A percentile compares a stretch with the other conserved stretches of the same genome.
phyloP scores from a whole-genome alignment of 768 basidiomycete genomes.

The Tulasnella sp. region DNA sequence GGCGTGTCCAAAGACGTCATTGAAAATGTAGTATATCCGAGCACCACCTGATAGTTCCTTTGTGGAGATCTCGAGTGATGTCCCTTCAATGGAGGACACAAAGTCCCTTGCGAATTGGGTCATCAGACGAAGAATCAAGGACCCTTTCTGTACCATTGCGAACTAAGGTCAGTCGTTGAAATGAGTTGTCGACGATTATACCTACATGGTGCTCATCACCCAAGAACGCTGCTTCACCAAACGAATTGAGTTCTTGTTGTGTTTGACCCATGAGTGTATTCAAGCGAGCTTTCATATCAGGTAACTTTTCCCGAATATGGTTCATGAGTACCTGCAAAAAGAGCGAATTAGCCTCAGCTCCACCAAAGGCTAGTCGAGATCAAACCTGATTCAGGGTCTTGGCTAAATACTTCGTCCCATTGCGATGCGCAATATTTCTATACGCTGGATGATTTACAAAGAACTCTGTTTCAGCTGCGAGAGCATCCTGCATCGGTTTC shows the following conservation, averaged over 20 bases:
- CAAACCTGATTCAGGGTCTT: slow-evolving; percentile 85
- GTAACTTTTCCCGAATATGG: slow-evolving; percentile 96
- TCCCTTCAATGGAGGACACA: slow-evolving; percentile 92
- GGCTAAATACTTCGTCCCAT: slow-evolving; percentile 91
- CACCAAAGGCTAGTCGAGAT: neutral
- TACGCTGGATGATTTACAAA: slow-evolving; percentile 85
- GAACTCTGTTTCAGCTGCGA: slow-evolving; percentile 78
- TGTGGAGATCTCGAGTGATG: slow-evolving; percentile 88
- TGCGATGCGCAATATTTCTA: slow-evolving; percentile 89
- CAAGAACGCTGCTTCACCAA: slow-evolving; percentile 83
- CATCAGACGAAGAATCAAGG: slow-evolving; percentile 88
- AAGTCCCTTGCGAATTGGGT: slow-evolving; percentile 98
- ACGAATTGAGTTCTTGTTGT: slow-evolving; percentile 93
- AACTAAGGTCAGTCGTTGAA: slow-evolving; percentile 34
- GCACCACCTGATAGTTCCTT: slow-evolving; percentile 98
- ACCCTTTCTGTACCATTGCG: slow-evolving; percentile 34
- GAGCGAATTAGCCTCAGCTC: neutral
- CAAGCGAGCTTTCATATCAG: slow-evolving; percentile 96
- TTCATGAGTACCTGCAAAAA: slow-evolving; percentile 68
- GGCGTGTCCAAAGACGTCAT: slow-evolving; percentile 92
- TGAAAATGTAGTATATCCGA: slow-evolving; percentile 98
- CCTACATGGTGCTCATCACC: slow-evolving; percentile 65
- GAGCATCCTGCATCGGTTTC: slow-evolving; percentile 73
- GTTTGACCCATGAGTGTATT: slow-evolving; percentile 99
- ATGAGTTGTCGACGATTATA: slow-evolving; percentile 13